phyloP scores from a whole-genome alignment of 345 rosid genomes.

The Gossypium turneri region DNA sequence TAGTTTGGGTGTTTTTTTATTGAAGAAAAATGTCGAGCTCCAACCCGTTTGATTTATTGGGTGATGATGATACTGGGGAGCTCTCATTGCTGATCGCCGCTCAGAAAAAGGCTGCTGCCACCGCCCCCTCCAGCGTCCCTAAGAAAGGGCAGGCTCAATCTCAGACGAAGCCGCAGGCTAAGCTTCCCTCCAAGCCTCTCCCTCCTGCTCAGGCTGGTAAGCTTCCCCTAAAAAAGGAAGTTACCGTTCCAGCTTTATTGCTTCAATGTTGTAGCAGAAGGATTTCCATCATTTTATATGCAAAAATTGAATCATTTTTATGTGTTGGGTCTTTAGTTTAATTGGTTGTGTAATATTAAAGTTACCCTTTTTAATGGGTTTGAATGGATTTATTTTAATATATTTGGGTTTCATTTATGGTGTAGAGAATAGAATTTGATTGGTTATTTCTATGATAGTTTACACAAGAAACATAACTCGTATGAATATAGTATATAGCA shows the following conservation, averaged over 20 bases:
- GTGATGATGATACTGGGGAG: conserved; percentile 71
- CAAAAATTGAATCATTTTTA: background rate
- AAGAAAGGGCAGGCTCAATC: conserved; percentile 4
- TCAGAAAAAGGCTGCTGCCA: conserved; percentile 32
- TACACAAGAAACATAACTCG: no score
- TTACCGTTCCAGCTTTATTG: background rate
- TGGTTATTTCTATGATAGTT: background rate
- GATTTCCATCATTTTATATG: background rate
- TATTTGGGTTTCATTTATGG: background rate
- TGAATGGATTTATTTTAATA: background rate
- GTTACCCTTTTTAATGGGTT: background rate
- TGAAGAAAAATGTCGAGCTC: conserved; percentile 52
- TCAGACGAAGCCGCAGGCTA: conserved; percentile 37
- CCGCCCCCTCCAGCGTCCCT: conserved; percentile 16
- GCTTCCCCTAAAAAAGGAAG: background rate
- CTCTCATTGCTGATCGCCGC: conserved; percentile 58
- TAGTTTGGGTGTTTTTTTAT: background rate
- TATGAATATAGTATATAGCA: no score
- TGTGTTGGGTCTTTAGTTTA: conserved; percentile 3
- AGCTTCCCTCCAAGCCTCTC: conserved; percentile 63
- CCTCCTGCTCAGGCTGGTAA: conserved; percentile 86
- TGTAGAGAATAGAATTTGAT: background rate
- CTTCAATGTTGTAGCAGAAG: background rate
- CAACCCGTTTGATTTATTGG: conserved; percentile 84
- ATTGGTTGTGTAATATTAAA: background rate